Base-by-base conservation (phyloP, 805 yeast genomes). In the Saturnispora halmiae region DNA sequence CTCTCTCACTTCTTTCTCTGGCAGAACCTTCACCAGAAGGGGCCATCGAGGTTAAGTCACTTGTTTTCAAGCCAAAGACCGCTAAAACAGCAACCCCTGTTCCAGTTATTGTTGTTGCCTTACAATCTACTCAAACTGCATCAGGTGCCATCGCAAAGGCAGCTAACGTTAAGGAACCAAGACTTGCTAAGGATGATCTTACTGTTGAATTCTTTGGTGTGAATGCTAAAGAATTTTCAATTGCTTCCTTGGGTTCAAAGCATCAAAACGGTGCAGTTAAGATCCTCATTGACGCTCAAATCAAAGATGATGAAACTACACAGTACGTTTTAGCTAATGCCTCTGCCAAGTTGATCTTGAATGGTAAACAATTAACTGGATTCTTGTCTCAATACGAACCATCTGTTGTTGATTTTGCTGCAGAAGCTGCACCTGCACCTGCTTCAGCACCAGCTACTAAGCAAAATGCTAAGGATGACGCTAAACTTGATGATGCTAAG, bases 21-120 rank as follows among this genome's bases (percentile, higher is more conserved):
- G 69, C 74, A 29, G 69, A 73, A 31, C 79, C 72, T 33, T 52
- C 70, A 14, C 60, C 72, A 36, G 79, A 69, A 34, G 65, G 69
- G 29, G 69, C 81, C 2, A 46, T 66, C 21, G 66, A 77, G 22
- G 72, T 84, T 46, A 86, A 86, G 62, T 73, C 88, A 4, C 67
- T 86, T 46, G 87, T 86, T 21, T 86, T 86, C 74, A 86, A 86
- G 65, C 95, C 95, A 52, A 86, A 86, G 65, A 84, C 95, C 36
- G 79, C 94, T 28, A 86, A 86, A 57, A 65, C 85, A 36, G 85
- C 83, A 38, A 61, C 73, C 15, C 82, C 92, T 21, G 77, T 82
- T 31, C 95, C 96, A 31, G 72, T 86, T 24, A 73, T 86, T 40
- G 84, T 85, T 25, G 71, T 86, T 54, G 95, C 95, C 6, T 69